Percentiles rank a stretch among this genome's conserved stretches.
These are phyloP conservation scores for Leishmania gerbilli DNA, from an alignment of 208 protist species.

Conservation along the genomic window DNA sequence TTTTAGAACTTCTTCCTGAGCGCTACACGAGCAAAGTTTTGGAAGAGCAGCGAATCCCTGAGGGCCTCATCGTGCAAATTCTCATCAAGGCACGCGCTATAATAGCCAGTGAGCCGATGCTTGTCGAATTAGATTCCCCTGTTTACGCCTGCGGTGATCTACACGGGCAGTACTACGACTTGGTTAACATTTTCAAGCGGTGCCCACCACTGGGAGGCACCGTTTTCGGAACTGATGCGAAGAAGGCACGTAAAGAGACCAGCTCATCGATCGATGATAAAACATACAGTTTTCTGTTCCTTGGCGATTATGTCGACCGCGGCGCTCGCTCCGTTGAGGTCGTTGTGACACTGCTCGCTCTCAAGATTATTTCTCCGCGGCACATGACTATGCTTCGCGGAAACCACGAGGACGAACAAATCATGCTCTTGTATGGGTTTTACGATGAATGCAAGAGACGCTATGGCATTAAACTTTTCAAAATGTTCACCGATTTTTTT, in stretches of 20 bases:
- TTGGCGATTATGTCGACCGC: constrained; percentile 98
- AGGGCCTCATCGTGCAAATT: constrained; percentile 70
- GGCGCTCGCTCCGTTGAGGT: constrained; percentile 98
- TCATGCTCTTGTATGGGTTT: constrained; percentile 99
- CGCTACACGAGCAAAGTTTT: constrained; percentile 58
- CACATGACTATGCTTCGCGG: constrained; percentile 98
- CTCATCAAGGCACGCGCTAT: constrained; percentile 53
- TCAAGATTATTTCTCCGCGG: constrained; percentile 97
- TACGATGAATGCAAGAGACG: constrained; percentile 99
- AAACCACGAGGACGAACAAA: constrained; percentile 99
- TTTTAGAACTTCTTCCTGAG: constrained; percentile 71
- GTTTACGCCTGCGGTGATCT: constrained; percentile 98
- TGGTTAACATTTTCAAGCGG: constrained; percentile 95
- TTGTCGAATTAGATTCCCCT: constrained; percentile 75
- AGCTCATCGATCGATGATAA: constrained; percentile 3
- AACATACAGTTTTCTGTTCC: constrained; percentile 94
- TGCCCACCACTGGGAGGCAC: constrained; percentile 65
- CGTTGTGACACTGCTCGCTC: constrained; percentile 85
- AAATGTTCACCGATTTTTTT: constrained; percentile 98
- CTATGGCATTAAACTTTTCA: constrained; percentile 98
- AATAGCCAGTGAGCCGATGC: constrained; percentile 69
- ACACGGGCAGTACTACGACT: constrained; percentile 98
- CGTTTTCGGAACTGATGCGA: constrained; percentile 34
- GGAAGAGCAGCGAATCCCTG: constrained; percentile 65
- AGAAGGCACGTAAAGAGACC: constrained; percentile 11